Evolutionary conservation across 768 basidiomycete species (phyloP).

Genomic region (Leccinum imitatum): DNA sequence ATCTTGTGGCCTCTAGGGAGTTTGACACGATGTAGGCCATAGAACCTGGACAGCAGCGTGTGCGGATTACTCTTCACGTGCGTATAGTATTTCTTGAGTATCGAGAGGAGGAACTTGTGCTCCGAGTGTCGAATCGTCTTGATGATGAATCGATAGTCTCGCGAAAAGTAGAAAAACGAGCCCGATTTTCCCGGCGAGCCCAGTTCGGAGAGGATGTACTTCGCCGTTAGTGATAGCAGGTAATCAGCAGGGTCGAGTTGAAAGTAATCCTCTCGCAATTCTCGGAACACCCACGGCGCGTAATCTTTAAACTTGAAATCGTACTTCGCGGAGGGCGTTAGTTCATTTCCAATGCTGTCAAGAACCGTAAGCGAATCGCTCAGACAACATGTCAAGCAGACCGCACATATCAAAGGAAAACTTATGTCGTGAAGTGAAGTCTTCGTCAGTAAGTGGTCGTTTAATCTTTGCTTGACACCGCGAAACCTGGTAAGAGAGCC

Average conservation of each 20-base stretch:
- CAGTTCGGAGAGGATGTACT: conserved; percentile 96
- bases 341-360: conserved; percentile 87
- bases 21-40: conserved; percentile 97
- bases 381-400: not conserved
- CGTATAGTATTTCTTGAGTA: conserved; percentile 79
- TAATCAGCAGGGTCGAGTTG: conserved; percentile 97
- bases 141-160: conserved; percentile 99
- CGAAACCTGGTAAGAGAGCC: conserved; percentile 63
- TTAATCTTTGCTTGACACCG: conserved; percentile 95
- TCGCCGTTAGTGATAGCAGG: conserved; percentile 91
- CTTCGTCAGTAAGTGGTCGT: conserved; percentile 78
- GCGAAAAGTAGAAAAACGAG: conserved; percentile 98
- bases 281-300: conserved; percentile 96
- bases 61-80: conserved; percentile 92
- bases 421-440: conserved; percentile 88
- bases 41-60: conserved; percentile 90
- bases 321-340: conserved; percentile 96
- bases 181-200: conserved; percentile 98
- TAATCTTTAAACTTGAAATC: conserved; percentile 99
- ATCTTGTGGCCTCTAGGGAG: conserved; percentile 92
- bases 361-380: conserved; percentile 4
- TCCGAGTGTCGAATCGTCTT: conserved; percentile 96
- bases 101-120: conserved; percentile 87
- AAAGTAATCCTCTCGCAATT: conserved; percentile 91
- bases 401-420: conserved; percentile 94